Percentiles rank a stretch among this genome's conserved stretches.
phyloP scores from a whole-genome alignment of 2,329 filamentous ascomycete genomes.

The Sarocladium oryzae region DNA sequence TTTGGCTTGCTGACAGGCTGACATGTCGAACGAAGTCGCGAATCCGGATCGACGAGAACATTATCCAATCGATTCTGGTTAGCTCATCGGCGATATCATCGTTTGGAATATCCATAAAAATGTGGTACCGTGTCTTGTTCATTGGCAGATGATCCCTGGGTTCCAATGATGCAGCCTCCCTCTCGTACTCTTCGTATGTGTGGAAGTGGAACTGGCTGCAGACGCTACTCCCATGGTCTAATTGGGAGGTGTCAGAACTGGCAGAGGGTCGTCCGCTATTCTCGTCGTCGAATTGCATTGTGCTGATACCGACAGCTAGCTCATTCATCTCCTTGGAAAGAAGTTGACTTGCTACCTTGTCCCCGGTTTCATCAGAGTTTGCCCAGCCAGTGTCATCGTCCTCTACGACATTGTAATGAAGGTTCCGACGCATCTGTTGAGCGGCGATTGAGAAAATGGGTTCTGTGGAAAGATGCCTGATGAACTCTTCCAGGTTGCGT shows the following conservation, averaged over 20 bases:
- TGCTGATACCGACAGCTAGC: conserved; percentile 35
- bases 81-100: conserved; percentile 86
- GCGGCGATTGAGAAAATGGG: conserved; percentile 80
- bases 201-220: conserved; percentile 51
- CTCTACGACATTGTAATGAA: conserved; percentile 66
- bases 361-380: conserved; percentile 58
- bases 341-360: conserved; percentile 27
- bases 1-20: conserved; percentile 63
- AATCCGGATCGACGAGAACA: conserved; percentile 92
- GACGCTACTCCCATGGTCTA: conserved; percentile 31
- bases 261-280: conserved; percentile 37
- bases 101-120: conserved; percentile 80
- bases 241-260: conserved; percentile 36
- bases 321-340: conserved; percentile 34
- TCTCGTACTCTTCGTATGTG: conserved; percentile 72
- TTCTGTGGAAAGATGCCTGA: conserved; percentile 64
- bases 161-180: conserved; percentile 65
- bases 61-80: conserved; percentile 94
- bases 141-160: conserved; percentile 63
- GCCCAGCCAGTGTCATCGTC: conserved; percentile 94
- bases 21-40: conserved; percentile 91
- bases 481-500: conserved; percentile 67
- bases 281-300: conserved; percentile 42
- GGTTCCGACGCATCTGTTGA: conserved; percentile 73
- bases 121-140: conserved; percentile 81